These are phyloP conservation scores for Colletotrichum chrysophilum DNA, from an alignment of 2,329 filamentous ascomycete species.

Conservation along the genomic window DNA sequence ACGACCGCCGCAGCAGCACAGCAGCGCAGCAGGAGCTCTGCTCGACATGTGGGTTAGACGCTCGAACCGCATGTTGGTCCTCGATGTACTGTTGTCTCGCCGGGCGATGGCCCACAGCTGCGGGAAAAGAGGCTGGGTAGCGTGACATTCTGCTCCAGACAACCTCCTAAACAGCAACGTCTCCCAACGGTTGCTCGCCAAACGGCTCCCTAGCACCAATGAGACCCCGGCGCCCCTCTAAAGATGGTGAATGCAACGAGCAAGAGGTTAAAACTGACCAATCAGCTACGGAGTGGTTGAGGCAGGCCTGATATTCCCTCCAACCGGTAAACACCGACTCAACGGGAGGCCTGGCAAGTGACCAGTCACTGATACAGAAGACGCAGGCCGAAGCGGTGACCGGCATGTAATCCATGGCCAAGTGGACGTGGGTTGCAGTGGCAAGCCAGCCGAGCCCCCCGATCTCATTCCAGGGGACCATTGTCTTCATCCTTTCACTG, in stretches of 20 bases:
- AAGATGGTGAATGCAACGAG: neutral
- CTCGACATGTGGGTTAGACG: neutral
- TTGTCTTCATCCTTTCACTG: neutral
- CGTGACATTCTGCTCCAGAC: neutral
- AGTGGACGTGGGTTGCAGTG: slow-evolving; percentile 7
- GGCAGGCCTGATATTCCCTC: neutral
- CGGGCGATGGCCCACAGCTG: neutral
- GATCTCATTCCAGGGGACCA: slow-evolving; percentile 4
- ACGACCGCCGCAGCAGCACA: neutral
- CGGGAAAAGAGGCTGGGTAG: neutral
- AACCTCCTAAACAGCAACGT: neutral
- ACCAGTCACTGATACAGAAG: neutral
- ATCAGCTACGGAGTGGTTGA: neutral
- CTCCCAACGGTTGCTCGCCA: neutral
- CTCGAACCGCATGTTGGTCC: neutral
- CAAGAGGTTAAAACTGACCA: neutral
- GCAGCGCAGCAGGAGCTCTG: neutral
- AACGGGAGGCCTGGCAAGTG: slow-evolving; percentile 2
- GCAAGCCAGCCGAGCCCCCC: slow-evolving; percentile 17
- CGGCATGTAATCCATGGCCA: neutral
- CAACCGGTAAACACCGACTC: slow-evolving; percentile 3
- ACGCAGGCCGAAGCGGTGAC: slow-evolving; percentile 15
- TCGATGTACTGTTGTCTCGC: neutral
- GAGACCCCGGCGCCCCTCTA: neutral
- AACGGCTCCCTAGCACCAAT: neutral